Percentiles rank a stretch among this genome's conserved stretches.
phyloP scores from a whole-genome alignment of 148 eudicot species.

The Bassia scoparia region DNA sequence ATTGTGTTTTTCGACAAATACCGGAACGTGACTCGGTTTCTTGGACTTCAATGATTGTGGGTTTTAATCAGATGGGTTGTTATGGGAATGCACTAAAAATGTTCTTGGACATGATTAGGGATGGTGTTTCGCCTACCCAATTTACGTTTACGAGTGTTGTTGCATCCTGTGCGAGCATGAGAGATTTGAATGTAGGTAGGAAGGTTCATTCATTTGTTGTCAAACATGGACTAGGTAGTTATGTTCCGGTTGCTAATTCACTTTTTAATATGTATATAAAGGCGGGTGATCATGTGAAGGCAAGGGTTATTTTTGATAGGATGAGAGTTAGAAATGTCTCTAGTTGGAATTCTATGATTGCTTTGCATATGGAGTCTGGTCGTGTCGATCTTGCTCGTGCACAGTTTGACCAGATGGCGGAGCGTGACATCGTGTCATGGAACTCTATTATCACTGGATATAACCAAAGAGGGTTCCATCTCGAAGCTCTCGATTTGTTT shows the following conservation, averaged over 20 bases:
- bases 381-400: slow-evolving; percentile 39
- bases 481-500: slow-evolving; percentile 34
- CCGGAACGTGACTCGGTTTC: slow-evolving; percentile 49
- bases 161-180: slow-evolving; percentile 52
- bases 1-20: slow-evolving; percentile 34
- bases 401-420: slow-evolving; percentile 58
- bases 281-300: slow-evolving; percentile 49
- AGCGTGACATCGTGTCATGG: slow-evolving; percentile 50
- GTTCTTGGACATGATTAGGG: slow-evolving; percentile 51
- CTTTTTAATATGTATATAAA: slow-evolving; percentile 78
- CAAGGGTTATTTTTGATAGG: slow-evolving; percentile 44
- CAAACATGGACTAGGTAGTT: slow-evolving; percentile 49
- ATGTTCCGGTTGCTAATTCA: slow-evolving; percentile 61
- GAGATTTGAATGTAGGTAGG: slow-evolving; percentile 42
- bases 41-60: slow-evolving; percentile 55
- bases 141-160: slow-evolving; percentile 60
- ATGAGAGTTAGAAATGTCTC: slow-evolving; percentile 49
- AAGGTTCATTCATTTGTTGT: slow-evolving; percentile 61
- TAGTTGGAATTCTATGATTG: slow-evolving; percentile 58
- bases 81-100: slow-evolving; percentile 36
- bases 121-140: slow-evolving; percentile 43
- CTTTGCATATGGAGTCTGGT: slow-evolving; percentile 58
- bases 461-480: slow-evolving; percentile 32
- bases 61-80: slow-evolving; percentile 49
- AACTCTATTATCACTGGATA: slow-evolving; percentile 39